Evolutionary conservation across 768 basidiomycete genomes (phyloP).

Genomic region (Fomitopsis pulvina): DNA sequence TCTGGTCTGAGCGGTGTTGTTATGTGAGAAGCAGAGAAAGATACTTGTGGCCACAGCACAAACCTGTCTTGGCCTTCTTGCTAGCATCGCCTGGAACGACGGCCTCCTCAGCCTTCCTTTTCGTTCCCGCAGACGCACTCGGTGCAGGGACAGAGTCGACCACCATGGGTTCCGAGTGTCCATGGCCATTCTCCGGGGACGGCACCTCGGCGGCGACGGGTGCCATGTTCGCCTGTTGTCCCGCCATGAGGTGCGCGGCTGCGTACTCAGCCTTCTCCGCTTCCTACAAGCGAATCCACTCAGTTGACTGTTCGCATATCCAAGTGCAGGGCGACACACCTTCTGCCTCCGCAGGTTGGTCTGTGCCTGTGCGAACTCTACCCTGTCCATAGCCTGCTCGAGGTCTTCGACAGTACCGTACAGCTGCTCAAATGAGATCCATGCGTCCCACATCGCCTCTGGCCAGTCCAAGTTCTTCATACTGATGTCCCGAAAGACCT

Average conservation of each 20-base stretch:
- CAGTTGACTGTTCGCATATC: no score
- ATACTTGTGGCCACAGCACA: slow-evolving; percentile 16
- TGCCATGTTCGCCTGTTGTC: slow-evolving; percentile 31
- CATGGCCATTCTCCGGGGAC: slow-evolving; percentile 3
- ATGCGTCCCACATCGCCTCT: slow-evolving; percentile 89
- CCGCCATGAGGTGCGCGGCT: slow-evolving; percentile 39
- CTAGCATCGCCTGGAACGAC: slow-evolving; percentile 26
- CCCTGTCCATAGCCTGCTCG: slow-evolving; percentile 52
- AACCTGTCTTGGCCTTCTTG: slow-evolving; percentile 63
- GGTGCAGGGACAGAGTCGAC: slow-evolving; percentile 30
- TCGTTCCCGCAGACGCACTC: slow-evolving; percentile 39
- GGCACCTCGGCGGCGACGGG: slow-evolving; percentile 25
- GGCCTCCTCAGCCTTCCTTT: slow-evolving; percentile 59
- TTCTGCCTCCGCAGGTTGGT: slow-evolving; percentile 58
- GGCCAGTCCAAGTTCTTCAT: slow-evolving; percentile 88
- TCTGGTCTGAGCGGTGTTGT: slow-evolving; percentile 31
- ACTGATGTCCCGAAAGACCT: slow-evolving; percentile 58
- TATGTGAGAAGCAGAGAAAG: background rate
- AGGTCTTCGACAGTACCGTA: slow-evolving; percentile 68
- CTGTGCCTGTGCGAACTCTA: slow-evolving; percentile 58
- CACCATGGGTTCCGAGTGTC: slow-evolving; percentile 31
- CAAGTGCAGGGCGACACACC: slow-evolving; percentile 31
- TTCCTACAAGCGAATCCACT: slow-evolving; percentile 39
- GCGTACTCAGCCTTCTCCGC: slow-evolving; percentile 52
- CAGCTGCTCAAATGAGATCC: slow-evolving; percentile 81